phyloP scores from a whole-genome alignment of 306 rosid species.

The Lablab purpureus region DNA sequence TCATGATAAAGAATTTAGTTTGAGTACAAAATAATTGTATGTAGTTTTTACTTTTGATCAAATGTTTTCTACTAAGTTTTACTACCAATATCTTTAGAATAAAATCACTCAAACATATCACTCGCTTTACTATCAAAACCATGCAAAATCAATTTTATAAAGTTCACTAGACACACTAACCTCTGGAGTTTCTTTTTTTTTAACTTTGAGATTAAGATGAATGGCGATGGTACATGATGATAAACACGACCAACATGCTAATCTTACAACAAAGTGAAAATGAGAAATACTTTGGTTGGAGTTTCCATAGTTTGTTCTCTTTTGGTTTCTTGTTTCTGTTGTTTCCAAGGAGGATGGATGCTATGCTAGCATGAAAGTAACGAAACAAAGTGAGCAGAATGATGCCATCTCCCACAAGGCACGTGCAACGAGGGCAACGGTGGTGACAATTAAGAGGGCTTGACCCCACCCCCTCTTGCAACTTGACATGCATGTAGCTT shows the following conservation, averaged over 20 bases:
- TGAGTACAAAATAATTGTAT: not conserved
- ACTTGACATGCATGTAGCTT: constrained; percentile 31
- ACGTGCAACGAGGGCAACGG: constrained; percentile 57
- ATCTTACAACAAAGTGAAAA: not conserved
- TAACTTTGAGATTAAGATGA: not conserved
- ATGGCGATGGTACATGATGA: not conserved
- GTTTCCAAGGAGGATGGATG: constrained; percentile 28
- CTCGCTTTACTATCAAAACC: not conserved
- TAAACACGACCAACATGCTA: not conserved
- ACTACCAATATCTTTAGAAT: not conserved
- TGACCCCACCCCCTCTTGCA: constrained; percentile 57
- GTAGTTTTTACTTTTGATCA: not conserved
- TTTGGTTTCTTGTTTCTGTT: constrained; percentile 38
- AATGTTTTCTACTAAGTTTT: not conserved
- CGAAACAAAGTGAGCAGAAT: constrained; percentile 60
- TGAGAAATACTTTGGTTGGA: not conserved
- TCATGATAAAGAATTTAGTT: not conserved
- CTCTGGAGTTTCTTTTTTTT: not conserved
- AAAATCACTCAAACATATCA: not conserved
- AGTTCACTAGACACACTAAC: not conserved
- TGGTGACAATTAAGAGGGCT: constrained; percentile 43
- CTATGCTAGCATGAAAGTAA: constrained; percentile 70
- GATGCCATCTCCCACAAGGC: constrained; percentile 49
- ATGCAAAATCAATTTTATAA: not conserved
- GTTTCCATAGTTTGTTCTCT: not conserved